These are phyloP conservation scores for Alternaria tenuissima DNA, from an alignment of 2,329 filamentous ascomycete genomes.

Conservation along the genomic window DNA sequence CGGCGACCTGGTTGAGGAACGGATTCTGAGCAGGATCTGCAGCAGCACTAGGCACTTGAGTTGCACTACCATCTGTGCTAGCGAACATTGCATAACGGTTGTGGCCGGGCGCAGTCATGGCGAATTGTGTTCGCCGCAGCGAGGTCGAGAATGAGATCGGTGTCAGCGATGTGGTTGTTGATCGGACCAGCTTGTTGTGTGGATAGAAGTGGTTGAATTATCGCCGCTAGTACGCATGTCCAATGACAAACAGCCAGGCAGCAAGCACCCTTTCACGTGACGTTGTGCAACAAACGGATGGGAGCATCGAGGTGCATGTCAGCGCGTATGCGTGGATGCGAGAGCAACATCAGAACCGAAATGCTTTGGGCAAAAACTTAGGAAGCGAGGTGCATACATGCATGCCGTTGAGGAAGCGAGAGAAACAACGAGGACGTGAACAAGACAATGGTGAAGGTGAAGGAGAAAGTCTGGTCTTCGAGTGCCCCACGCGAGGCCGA, in stretches of 20 bases:
- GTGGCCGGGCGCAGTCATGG: conserved; percentile 25
- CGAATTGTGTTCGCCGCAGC: neutral
- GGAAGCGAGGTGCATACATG: neutral
- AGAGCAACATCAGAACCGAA: neutral
- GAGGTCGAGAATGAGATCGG: neutral
- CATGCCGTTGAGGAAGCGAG: neutral
- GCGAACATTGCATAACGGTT: conserved; percentile 41
- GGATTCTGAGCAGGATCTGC: conserved; percentile 22
- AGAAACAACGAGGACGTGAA: neutral
- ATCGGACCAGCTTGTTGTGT: neutral
- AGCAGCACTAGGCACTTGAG: conserved; percentile 2
- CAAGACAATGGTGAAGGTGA: neutral
- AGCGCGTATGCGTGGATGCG: neutral
- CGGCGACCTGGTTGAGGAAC: conserved; percentile 35
- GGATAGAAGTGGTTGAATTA: neutral
- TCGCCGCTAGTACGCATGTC: conserved; percentile 1
- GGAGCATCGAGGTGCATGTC: conserved; percentile 1
- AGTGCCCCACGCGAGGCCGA: neutral
- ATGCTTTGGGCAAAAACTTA: neutral
- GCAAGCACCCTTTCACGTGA: conserved; percentile 17
- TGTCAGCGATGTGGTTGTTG: neutral
- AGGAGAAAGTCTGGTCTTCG: neutral
- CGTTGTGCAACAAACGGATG: neutral
- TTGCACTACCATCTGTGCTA: conserved; percentile 18
- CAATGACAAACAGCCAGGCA: conserved; percentile 10